Conservation (phyloP, 345 rosid genomes). For the Hibiscus tridactylites region DNA sequence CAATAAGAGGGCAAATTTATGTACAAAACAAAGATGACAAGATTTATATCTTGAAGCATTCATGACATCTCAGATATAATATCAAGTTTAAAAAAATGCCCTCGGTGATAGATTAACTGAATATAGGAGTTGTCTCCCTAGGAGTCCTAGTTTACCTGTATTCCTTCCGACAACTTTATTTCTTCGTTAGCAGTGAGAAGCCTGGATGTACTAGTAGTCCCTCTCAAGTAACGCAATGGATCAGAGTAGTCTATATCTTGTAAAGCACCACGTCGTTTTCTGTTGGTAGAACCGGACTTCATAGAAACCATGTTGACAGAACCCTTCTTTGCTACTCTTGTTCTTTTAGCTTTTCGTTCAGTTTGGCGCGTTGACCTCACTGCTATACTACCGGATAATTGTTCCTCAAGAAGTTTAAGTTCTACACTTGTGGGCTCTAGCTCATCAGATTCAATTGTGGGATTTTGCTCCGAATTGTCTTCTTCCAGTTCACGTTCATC, state of each 20-base stretch:
- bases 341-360: constrained; percentile 71
- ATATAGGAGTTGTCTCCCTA: neutral
- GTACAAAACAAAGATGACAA: neutral
- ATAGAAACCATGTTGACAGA: constrained; percentile 41
- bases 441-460: constrained; percentile 35
- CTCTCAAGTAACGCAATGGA: constrained; percentile 72
- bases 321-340: constrained; percentile 59
- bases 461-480: constrained; percentile 15
- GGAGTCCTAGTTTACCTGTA: constrained; percentile 38
- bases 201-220: constrained; percentile 53
- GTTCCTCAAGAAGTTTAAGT: constrained; percentile 46
- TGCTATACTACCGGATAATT: constrained; percentile 43
- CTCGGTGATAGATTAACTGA: neutral
- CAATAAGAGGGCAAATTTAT: constrained; percentile 3
- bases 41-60: constrained; percentile 38
- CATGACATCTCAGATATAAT: neutral
- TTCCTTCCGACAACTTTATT: constrained; percentile 63
- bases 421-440: constrained; percentile 49
- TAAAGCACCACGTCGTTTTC: constrained; percentile 49
- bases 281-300: constrained; percentile 43
- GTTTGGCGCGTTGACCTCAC: constrained; percentile 72
- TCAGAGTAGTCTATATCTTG: constrained; percentile 72
- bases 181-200: constrained; percentile 87
- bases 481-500: constrained; percentile 20
- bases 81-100: neutral